Evolutionary conservation across 768 basidiomycete genomes (phyloP).

Genomic region (Kockovaella imperatae): DNA sequence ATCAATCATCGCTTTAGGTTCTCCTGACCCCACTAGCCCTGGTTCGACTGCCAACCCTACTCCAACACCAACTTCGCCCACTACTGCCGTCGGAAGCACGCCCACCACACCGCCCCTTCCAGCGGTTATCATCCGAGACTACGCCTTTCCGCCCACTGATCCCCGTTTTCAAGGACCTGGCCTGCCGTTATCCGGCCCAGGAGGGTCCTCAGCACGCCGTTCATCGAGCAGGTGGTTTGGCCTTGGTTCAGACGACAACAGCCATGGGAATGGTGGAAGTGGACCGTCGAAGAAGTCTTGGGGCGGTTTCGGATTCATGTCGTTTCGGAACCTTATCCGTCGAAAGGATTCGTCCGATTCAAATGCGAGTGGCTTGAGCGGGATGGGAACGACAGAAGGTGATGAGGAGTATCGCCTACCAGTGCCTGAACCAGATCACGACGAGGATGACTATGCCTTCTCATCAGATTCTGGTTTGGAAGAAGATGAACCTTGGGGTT

Average conservation of each 20-base stretch:
- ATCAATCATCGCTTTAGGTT: background rate
- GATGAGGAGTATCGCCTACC: conserved; percentile 7
- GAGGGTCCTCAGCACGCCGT: background rate
- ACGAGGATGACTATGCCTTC: conserved; percentile 14
- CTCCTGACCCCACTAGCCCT: background rate
- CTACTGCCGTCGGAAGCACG: background rate
- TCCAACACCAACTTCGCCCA: background rate
- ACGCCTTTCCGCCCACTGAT: conserved; percentile 21
- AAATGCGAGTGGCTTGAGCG: background rate
- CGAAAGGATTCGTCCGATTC: conserved; percentile 9
- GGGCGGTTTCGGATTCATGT: conserved; percentile 21
- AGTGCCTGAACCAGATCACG: background rate
- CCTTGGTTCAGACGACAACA: conserved; percentile 4
- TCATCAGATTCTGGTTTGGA: background rate
- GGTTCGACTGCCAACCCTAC: background rate
- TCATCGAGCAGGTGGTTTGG: conserved; percentile 2
- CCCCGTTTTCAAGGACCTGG: conserved; percentile 20
- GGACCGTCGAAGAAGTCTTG: conserved; percentile 7
- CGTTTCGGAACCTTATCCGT: conserved; percentile 5
- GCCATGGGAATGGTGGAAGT: background rate
- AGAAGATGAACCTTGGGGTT: conserved; percentile 19
- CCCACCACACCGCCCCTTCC: conserved; percentile 1
- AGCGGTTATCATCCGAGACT: conserved; percentile 31
- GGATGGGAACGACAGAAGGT: conserved; percentile 5
- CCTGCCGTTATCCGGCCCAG: background rate